phyloP scores from a whole-genome alignment of 768 basidiomycete genomes.

The Hebeloma cylindrosporum region DNA sequence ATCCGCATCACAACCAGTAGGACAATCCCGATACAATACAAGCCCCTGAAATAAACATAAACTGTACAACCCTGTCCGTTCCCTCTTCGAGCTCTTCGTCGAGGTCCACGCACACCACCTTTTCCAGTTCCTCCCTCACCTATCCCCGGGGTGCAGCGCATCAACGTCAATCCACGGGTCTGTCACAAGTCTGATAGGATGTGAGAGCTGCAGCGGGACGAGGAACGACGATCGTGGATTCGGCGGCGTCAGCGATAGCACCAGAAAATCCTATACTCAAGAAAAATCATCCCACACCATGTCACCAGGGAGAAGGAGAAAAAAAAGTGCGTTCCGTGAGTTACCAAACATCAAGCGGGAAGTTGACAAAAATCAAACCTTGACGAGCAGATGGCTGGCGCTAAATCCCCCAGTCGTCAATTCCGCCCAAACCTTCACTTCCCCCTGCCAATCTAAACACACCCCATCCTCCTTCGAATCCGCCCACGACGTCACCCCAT shows the following conservation, averaged over 20 bases:
- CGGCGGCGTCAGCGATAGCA: constrained; percentile 47
- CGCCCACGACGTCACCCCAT: constrained; percentile 3
- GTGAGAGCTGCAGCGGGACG: constrained; percentile 41
- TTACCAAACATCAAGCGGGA: not conserved
- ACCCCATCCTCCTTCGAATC: constrained; percentile 6
- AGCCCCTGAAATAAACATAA: not conserved
- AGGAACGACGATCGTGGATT: constrained; percentile 44
- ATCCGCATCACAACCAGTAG: not conserved
- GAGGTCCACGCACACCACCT: constrained; percentile 11
- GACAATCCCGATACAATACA: too few relatives aligned
- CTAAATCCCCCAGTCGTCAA: constrained; percentile 45
- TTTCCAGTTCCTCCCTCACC: constrained; percentile 16
- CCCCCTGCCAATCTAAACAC: constrained; percentile 54
- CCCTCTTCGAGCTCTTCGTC: constrained; percentile 27
- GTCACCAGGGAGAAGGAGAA: not conserved
- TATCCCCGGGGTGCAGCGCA: constrained; percentile 37
- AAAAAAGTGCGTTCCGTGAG: constrained; percentile 9
- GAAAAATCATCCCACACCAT: not conserved
- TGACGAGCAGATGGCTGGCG: constrained; percentile 43
- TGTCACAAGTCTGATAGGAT: constrained; percentile 56
- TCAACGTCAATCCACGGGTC: constrained; percentile 46
- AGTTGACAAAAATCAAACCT: constrained; percentile 34
- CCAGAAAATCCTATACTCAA: constrained; percentile 50
- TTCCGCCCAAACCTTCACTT: constrained; percentile 41
- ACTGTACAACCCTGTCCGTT: not conserved